Evolutionary conservation across 2,329 filamentous ascomycete genomes (phyloP), one percentile per base, ranked within the genome.

Genomic region (Verticillium dahliae): DNA sequence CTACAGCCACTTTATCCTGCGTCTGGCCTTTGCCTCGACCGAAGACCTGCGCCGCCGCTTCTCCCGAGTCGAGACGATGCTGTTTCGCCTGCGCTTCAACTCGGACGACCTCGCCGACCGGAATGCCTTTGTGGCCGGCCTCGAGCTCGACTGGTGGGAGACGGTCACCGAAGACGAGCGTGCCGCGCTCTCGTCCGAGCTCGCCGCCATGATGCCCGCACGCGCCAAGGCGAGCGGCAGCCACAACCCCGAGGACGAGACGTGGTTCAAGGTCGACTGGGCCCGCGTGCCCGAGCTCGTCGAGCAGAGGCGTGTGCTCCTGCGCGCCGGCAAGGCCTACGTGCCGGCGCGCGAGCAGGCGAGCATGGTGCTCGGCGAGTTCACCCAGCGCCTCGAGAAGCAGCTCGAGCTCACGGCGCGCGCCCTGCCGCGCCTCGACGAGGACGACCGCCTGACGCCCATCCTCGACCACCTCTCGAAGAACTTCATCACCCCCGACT

Each of bases 231-330:
- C 68, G 57, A 79, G 76, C 13, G 35, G 35, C 35, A 37, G 35
- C 35, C 9, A 37, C 66, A 78, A 73, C 62, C 70, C 71, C 55
- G 92, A 97, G 15, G 91, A 97, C 52, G 91, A 95, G 69, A 87
- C 80, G 33, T 99, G 92, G 89, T 96, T 96, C 81, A 98, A 97
- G 77, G 92, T 98, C 1, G 92, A 97, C 70, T 99, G 94, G 92
- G 90, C 92, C 72, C 85, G 88, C 38, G 95, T 99, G 1, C 92
- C 94, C 0, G 94, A 98, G 64, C 78, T 99, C 41, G 88, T 99
- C 0, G 93, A 97, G 75, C 78, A 84, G 57, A 83, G 94, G 58
- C 84, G 85, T 59, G 91, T 96, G 1, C 87, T 95, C 61, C 66
- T 98, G 66, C 89, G 83, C 67, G 86, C 78, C 34, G 95, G 95